Conservation (phyloP, 2,329 filamentous ascomycete species). For the Ceratocystis papillata region DNA sequence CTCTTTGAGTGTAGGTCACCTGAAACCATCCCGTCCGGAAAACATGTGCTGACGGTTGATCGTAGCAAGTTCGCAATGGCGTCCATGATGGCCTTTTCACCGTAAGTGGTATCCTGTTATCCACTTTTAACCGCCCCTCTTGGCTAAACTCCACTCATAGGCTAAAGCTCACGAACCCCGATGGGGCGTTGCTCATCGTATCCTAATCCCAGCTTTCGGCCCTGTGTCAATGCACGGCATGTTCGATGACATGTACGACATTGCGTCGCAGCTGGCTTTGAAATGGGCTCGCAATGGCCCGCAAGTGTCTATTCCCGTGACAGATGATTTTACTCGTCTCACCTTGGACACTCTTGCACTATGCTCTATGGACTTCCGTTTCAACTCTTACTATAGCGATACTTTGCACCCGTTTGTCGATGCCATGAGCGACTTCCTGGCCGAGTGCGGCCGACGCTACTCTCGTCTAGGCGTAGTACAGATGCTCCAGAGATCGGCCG, state of each 20-base stretch:
- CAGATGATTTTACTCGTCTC: conserved; percentile 61
- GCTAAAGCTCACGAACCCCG: conserved; percentile 42
- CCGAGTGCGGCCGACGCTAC: conserved; percentile 43
- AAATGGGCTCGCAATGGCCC: conserved; percentile 58
- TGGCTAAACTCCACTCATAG: conserved; percentile 29
- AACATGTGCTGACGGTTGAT: conserved; percentile 10
- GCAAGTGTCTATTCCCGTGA: conserved; percentile 44
- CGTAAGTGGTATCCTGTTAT: conserved; percentile 30
- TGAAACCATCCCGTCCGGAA: neutral
- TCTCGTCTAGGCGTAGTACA: conserved; percentile 36
- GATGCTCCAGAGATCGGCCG: conserved; percentile 40
- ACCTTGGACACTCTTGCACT: conserved; percentile 62
- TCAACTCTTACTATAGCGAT: conserved; percentile 63
- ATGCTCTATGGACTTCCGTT: conserved; percentile 60
- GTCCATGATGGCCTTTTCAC: conserved; percentile 59
- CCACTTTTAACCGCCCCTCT: conserved; percentile 21
- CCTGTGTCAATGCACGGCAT: conserved; percentile 56
- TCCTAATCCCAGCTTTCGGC: conserved; percentile 59
- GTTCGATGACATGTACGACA: conserved; percentile 60
- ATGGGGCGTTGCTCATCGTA: conserved; percentile 56
- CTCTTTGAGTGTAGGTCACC: conserved; percentile 34
- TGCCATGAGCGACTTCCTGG: conserved; percentile 55
- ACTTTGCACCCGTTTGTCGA: conserved; percentile 58
- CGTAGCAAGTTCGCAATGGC: conserved; percentile 46
- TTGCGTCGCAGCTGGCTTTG: conserved; percentile 53